A percentile compares a stretch with the other conserved stretches of the same genome.
Conservation (phyloP, 768 basidiomycete genomes). For the Crepidotus variabilis region DNA sequence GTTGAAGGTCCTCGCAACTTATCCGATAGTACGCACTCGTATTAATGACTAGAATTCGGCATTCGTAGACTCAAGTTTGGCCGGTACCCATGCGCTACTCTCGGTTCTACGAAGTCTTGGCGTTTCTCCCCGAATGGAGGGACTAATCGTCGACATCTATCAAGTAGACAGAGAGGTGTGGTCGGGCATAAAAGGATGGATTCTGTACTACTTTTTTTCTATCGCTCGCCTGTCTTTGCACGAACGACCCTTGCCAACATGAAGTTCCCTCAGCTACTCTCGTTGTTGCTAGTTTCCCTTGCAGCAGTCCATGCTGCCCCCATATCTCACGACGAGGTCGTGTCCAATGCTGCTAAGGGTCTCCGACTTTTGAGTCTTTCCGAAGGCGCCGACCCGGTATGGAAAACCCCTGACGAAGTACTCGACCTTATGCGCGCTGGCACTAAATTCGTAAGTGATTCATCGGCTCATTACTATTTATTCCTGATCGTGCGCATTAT, state of each 20-base stretch:
- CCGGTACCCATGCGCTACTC: too few species aligned
- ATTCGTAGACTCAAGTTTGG: too few species aligned
- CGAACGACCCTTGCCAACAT: constrained; percentile 1
- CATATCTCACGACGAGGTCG: constrained; percentile 30
- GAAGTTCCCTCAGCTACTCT: constrained; percentile 11
- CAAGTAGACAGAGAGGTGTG: too few species aligned
- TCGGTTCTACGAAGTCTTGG: too few species aligned
- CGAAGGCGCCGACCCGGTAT: constrained; percentile 33
- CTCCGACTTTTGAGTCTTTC: constrained; percentile 32
- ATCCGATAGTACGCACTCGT: too few species aligned
- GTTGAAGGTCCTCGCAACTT: too few species aligned
- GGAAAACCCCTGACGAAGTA: constrained; percentile 38
- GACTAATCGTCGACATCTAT: too few species aligned
- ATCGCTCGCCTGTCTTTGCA: neutral
- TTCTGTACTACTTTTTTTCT: neutral
- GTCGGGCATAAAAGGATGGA: neutral
- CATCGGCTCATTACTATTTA: neutral
- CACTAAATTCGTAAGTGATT: constrained; percentile 29
- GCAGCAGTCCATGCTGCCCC: constrained; percentile 24
- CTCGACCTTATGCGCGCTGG: constrained; percentile 29
- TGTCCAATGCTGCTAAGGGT: constrained; percentile 27
- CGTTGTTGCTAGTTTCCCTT: constrained; percentile 19
- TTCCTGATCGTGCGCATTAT: neutral
- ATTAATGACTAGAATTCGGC: too few species aligned
- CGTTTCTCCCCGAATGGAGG: too few species aligned